These are phyloP conservation scores for Aureobasidium sp. DNA, from an alignment of 2,329 filamentous ascomycete species.

Conservation along the genomic window DNA sequence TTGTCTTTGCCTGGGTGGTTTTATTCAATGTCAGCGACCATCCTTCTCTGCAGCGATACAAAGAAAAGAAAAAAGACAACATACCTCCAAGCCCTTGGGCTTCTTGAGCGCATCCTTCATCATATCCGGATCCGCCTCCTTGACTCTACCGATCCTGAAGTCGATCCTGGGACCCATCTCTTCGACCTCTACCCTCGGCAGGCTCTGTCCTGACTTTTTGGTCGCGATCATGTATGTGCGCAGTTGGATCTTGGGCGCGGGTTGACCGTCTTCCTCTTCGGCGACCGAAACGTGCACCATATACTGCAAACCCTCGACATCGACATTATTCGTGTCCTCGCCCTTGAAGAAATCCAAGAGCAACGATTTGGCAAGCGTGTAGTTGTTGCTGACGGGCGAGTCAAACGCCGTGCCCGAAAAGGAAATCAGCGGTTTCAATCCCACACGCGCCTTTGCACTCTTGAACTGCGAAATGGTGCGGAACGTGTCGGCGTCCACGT, in stretches of 20 bases:
- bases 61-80: conserved; percentile 22
- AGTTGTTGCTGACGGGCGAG: conserved; percentile 68
- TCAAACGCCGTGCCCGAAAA: conserved; percentile 88
- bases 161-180: conserved; percentile 94
- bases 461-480: conserved; percentile 68
- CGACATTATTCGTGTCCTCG: conserved; percentile 70
- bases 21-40: not conserved
- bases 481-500: conserved; percentile 69
- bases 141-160: conserved; percentile 74
- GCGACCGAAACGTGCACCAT: conserved; percentile 74
- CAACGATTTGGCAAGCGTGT: conserved; percentile 78
- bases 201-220: conserved; percentile 68
- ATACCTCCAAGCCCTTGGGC: conserved; percentile 65
- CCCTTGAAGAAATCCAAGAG: conserved; percentile 89
- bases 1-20: conserved; percentile 50
- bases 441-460: conserved; percentile 56
- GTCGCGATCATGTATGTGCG: conserved; percentile 82
- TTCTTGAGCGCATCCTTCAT: conserved; percentile 89
- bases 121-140: conserved; percentile 69
- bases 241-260: conserved; percentile 50
- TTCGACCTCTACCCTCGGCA: conserved; percentile 87
- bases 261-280: conserved; percentile 40
- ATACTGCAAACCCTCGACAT: conserved; percentile 92
- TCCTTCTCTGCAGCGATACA: not conserved
- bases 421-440: conserved; percentile 81